A percentile compares a stretch with the other conserved stretches of the same genome.
Evolutionary conservation across 1,139 yeast species (phyloP).

Genomic region (Suhomyces coccinellae): DNA sequence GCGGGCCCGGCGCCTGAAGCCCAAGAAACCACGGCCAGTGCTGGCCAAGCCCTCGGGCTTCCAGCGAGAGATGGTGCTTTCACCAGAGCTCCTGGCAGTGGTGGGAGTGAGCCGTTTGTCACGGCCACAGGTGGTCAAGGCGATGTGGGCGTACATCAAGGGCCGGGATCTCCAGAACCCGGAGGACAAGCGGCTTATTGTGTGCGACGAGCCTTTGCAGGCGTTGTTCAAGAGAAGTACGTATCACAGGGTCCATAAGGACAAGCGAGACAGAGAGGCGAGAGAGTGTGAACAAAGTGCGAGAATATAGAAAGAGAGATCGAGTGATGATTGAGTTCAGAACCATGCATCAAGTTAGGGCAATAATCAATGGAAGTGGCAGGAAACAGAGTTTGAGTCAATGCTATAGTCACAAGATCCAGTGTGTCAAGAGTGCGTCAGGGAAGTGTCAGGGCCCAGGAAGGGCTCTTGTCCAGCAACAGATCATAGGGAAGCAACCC

Average conservation of each 20-base stretch:
- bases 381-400: too few relatives aligned
- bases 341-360: too few relatives aligned
- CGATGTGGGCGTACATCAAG: constrained; percentile 74
- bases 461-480: too few relatives aligned
- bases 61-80: constrained; percentile 43
- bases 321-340: too few relatives aligned
- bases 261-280: background rate
- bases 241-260: constrained; percentile 14
- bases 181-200: constrained; percentile 60
- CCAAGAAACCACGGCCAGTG: background rate
- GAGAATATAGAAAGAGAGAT: too few relatives aligned
- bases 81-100: constrained; percentile 51
- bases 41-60: constrained; percentile 27
- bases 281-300: background rate
- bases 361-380: too few relatives aligned
- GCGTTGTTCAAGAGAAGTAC: constrained; percentile 55
- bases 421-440: too few relatives aligned
- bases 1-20: constrained; percentile 16
- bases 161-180: constrained; percentile 67
- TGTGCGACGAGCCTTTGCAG: constrained; percentile 65
- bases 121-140: constrained; percentile 72
- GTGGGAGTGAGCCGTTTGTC: constrained; percentile 45
- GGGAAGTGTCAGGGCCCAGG: too few relatives aligned
- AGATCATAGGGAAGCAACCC: too few relatives aligned
- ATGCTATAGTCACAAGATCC: too few relatives aligned